A percentile compares a stretch with the other conserved stretches of the same genome.
Conservation (phyloP, 345 rosid species). For the Physaria fendleri region DNA sequence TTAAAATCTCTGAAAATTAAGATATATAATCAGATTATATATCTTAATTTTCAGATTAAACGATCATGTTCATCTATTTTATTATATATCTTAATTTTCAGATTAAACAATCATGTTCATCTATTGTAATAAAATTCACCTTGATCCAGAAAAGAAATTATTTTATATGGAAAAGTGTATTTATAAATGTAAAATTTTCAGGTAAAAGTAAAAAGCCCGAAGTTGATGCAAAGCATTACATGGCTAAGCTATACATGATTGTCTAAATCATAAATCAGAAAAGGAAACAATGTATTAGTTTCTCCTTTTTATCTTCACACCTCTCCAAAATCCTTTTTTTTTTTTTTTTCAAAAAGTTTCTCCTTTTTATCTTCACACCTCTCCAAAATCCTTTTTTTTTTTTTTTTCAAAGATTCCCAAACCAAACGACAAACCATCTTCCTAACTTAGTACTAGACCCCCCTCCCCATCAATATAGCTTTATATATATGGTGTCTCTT, state of each 20-base stretch:
- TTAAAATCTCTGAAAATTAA: too few relatives aligned
- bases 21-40: too few relatives aligned
- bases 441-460: slow-evolving; percentile 32
- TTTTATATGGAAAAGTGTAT: too few relatives aligned
- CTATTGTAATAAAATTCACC: too few relatives aligned
- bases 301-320: slow-evolving; percentile 13
- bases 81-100: too few relatives aligned
- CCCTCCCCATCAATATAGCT: neutral
- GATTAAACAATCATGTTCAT: too few relatives aligned
- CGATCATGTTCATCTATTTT: too few relatives aligned
- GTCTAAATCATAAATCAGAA: slow-evolving; percentile 15
- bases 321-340: slow-evolving; percentile 1
- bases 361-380: slow-evolving; percentile 12
- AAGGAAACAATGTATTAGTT: slow-evolving; percentile 12
- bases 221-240: neutral
- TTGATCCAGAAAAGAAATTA: too few relatives aligned
- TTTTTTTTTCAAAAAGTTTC: slow-evolving; percentile 22
- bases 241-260: neutral
- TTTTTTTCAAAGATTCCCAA: slow-evolving; percentile 36
- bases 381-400: slow-evolving; percentile 3
- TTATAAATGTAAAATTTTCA: neutral
- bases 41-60: too few relatives aligned
- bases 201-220: neutral
- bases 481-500: slow-evolving; percentile 9
- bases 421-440: slow-evolving; percentile 40